These are phyloP conservation scores for Kodamaea fungicola DNA, from an alignment of 1,139 yeast genomes.

Conservation along the genomic window DNA sequence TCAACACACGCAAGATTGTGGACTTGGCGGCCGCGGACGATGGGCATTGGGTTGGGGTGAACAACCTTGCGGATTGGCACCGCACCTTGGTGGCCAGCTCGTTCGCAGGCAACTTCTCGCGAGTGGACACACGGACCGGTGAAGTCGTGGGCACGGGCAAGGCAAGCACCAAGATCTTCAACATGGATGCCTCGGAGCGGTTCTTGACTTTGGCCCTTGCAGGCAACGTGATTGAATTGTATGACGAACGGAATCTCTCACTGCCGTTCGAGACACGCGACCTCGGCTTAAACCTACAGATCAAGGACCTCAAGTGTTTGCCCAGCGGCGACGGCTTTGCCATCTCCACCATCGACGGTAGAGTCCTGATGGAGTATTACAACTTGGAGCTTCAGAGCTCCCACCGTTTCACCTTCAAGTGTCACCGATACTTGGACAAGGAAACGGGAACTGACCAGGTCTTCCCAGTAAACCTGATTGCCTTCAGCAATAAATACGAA, in stretches of 20 bases:
- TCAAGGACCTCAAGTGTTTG: conserved; percentile 56
- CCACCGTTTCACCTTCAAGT: conserved; percentile 74
- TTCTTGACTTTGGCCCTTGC: conserved; percentile 57
- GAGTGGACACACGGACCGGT: conserved; percentile 26
- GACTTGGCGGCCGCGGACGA: conserved; percentile 8
- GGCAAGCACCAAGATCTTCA: conserved; percentile 46
- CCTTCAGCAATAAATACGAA: conserved; percentile 41
- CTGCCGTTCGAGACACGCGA: conserved; percentile 54
- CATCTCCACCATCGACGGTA: conserved; percentile 79
- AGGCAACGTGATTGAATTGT: conserved; percentile 52
- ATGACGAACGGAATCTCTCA: conserved; percentile 48
- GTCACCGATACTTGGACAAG: conserved; percentile 57
- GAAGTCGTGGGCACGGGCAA: conserved; percentile 9
- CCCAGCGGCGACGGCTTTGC: conserved; percentile 68
- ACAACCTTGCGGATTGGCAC: conserved; percentile 22
- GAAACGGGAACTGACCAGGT: conserved; percentile 55
- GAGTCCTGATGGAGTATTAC: conserved; percentile 77
- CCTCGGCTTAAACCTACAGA: conserved; percentile 72
- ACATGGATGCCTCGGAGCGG: conserved; percentile 55
- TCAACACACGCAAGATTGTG: conserved; percentile 14
- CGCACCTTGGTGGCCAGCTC: conserved; percentile 46
- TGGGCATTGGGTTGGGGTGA: conserved; percentile 25
- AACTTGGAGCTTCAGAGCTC: conserved; percentile 44
- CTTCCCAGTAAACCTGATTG: conserved; percentile 71
- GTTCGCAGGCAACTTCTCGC: conserved; percentile 49